Evolutionary conservation across 305 asterid species (phyloP), one percentile per base, ranked within the genome.

Genomic region (Nicotiana rustica): DNA sequence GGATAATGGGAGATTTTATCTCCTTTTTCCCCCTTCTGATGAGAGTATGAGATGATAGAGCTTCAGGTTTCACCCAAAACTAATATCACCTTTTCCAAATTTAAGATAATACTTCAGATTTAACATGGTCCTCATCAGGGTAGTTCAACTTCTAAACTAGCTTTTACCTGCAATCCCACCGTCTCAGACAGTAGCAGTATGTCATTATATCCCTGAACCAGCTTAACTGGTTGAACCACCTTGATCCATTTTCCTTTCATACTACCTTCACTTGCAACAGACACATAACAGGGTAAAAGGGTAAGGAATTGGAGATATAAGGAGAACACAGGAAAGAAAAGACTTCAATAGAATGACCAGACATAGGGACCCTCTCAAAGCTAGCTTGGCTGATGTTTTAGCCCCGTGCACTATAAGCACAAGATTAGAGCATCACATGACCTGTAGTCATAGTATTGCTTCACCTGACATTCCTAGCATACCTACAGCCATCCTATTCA

Each of bases 81-180:
- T 55, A 15, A 17, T 52, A 25, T 64, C 3, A 38, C 64, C 57
- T 3, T 21, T 79, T 44, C 41, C 47, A 64, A 61, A 38, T 49
- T 64, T 79, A 67, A 84, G 57, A 85, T 82, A 29, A 78, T 38
- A 82, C 73, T 83, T 79, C 76, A 36, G 49, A 82, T 41, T 67
- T 60, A 47, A 59, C 31, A 55, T 61, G 75, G 85, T 77, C 79
- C 64, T 69, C 82, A 82, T 59, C 71, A 41, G 52, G 81, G 80
- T 82, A 83, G 56, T 5, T 73, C 79, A 19, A 79, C 8, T 49
- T 29, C 67, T 21, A 25, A 89, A 71, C 81, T 66, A 83, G 65
- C 85, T 83, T 52, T 88, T 25, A 95, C 98, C 97, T 96, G 99
- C 91, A 94, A 90, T 80, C 98, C 99, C 83, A 94, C 90, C 60